Conservation (phyloP, 2,329 filamentous ascomycete genomes). For the Ophiocordyceps camponoti-saundersi region DNA sequence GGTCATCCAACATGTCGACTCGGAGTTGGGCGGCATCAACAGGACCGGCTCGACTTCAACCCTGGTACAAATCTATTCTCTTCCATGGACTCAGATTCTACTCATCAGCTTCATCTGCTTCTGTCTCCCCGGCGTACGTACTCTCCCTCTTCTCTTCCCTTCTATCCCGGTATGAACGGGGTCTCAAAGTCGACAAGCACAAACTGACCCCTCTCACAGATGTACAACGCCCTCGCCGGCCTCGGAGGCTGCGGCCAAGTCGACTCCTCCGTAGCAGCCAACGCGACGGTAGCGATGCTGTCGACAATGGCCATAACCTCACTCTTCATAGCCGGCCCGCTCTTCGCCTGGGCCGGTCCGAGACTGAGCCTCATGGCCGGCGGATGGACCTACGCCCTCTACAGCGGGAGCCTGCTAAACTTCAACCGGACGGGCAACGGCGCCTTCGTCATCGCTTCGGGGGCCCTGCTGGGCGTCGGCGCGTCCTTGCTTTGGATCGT, state of each 20-base stretch:
- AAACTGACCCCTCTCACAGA: conserved; percentile 13
- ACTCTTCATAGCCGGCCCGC: conserved; percentile 24
- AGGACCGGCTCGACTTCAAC: not conserved
- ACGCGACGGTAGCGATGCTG: conserved; percentile 25
- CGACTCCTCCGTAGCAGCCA: conserved; percentile 24
- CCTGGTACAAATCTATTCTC: conserved; percentile 14
- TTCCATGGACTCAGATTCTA: conserved; percentile 29
- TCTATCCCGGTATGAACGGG: too few species aligned
- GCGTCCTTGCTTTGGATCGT: conserved; percentile 27
- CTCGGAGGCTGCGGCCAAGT: conserved; percentile 28
- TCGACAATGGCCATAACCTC: conserved; percentile 23
- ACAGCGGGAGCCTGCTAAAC: conserved; percentile 24
- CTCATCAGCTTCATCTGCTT: conserved; percentile 32
- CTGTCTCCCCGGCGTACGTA: conserved; percentile 25
- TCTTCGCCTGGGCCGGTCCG: conserved; percentile 24
- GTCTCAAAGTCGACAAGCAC: too few species aligned
- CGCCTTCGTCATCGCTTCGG: conserved; percentile 24
- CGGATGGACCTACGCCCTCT: conserved; percentile 27
- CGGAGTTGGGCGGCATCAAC: not conserved
- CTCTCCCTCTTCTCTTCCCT: not conserved
- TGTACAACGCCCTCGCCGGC: conserved; percentile 29
- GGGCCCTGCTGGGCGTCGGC: conserved; percentile 26
- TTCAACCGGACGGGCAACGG: conserved; percentile 23
- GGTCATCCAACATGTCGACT: not conserved
- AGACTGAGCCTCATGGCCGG: conserved; percentile 23